Evolutionary conservation across 208 protist genomes (phyloP).

Genomic region (Spongospora subterranea): DNA sequence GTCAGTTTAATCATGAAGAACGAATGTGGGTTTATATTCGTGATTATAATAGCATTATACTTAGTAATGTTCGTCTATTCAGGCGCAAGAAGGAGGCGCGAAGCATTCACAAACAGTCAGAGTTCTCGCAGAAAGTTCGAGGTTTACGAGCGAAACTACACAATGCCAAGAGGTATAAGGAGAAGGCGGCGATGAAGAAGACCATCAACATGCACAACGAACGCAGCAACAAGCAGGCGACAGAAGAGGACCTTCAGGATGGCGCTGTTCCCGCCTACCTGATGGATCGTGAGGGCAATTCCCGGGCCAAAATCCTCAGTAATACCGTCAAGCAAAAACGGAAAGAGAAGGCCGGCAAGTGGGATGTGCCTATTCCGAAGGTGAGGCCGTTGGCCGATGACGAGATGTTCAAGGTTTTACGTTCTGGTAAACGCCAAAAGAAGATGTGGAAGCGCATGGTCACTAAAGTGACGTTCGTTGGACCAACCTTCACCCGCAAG

Average conservation of each 20-base stretch:
- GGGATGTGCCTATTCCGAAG: slow-evolving; percentile 99
- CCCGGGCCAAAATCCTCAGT: slow-evolving; percentile 93
- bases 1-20: slow-evolving; percentile 96
- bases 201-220: slow-evolving; percentile 97
- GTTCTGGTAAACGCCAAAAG: slow-evolving; percentile 87
- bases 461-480: slow-evolving; percentile 99
- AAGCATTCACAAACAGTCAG: slow-evolving; percentile 87
- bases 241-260: slow-evolving; percentile 77
- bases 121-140: slow-evolving; percentile 89
- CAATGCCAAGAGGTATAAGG: slow-evolving; percentile 94
- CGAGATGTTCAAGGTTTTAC: slow-evolving; percentile 98
- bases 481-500: slow-evolving; percentile 94
- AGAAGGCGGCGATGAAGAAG: slow-evolving; percentile 99
- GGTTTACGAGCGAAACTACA: slow-evolving; percentile 98
- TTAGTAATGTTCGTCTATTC: slow-evolving; percentile 43
- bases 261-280: slow-evolving; percentile 99
- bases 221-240: slow-evolving; percentile 89
- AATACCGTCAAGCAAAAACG: slow-evolving; percentile 99
- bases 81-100: slow-evolving; percentile 96
- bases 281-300: slow-evolving; percentile 94
- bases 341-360: slow-evolving; percentile 99
- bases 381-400: slow-evolving; percentile 94
- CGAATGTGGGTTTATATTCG: slow-evolving; percentile 73
- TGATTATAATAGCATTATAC: not conserved
- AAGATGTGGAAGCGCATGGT: slow-evolving; percentile 99